Percentiles rank a stretch among this genome's conserved stretches.
These are phyloP conservation scores for Claviceps monticola DNA, from an alignment of 2,329 filamentous ascomycete genomes.

Conservation along the genomic window DNA sequence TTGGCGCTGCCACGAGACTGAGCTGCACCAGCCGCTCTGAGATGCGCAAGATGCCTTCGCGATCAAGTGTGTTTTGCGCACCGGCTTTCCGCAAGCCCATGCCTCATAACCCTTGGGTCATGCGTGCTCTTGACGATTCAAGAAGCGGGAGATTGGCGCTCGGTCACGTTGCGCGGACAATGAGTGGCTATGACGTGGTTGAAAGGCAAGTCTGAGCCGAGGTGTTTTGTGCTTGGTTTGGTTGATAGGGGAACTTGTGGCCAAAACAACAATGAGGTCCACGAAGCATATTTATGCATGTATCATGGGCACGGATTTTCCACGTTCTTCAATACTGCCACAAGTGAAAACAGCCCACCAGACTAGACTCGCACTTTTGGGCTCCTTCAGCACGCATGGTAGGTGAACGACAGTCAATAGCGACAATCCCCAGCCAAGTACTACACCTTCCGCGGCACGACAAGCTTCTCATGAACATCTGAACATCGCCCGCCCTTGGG, in stretches of 20 bases:
- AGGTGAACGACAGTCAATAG: too few species aligned
- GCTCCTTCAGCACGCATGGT: too few species aligned
- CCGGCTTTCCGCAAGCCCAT: neutral
- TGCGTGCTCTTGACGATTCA: neutral
- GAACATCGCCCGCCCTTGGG: too few species aligned
- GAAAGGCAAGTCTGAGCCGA: slow-evolving; percentile 57
- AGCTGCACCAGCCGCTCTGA: neutral
- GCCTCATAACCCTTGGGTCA: neutral
- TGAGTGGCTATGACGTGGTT: slow-evolving; percentile 30
- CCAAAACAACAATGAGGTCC: too few species aligned
- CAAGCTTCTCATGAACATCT: too few species aligned
- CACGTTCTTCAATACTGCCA: too few species aligned
- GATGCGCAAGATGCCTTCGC: neutral
- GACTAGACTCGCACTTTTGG: too few species aligned
- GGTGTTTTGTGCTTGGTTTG: neutral
- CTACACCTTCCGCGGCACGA: too few species aligned
- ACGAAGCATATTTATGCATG: too few species aligned
- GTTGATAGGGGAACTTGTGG: neutral
- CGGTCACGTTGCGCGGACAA: slow-evolving; percentile 3
- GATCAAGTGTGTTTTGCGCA: neutral
- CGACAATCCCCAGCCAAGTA: too few species aligned
- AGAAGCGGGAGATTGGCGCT: neutral
- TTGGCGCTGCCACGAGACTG: slow-evolving; percentile 8
- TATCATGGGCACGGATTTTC: too few species aligned
- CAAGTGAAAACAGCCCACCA: too few species aligned